Conservation (phyloP, 306 rosid genomes). For the Sindora glabra region DNA sequence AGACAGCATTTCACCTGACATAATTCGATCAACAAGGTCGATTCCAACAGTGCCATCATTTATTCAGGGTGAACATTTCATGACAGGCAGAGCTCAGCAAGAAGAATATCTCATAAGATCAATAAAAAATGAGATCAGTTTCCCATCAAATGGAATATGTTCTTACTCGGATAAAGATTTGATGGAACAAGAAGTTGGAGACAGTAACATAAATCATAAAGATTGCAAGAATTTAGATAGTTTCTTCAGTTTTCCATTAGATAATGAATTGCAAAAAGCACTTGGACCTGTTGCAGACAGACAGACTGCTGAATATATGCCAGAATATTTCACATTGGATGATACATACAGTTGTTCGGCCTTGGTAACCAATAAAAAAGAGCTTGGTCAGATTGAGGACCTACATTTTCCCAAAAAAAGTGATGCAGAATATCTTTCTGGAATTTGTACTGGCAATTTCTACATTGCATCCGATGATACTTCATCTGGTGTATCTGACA, state of each 20-base stretch:
- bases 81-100: slow-evolving; percentile 6
- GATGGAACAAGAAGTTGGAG: slow-evolving; percentile 31
- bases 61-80: slow-evolving; percentile 16
- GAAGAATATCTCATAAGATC: slow-evolving; percentile 19
- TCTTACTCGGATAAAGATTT: slow-evolving; percentile 18
- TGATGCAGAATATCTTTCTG: slow-evolving; percentile 36
- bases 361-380: slow-evolving; percentile 21
- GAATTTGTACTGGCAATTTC: slow-evolving; percentile 31
- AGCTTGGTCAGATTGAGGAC: slow-evolving; percentile 13
- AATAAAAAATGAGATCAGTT: slow-evolving; percentile 19
- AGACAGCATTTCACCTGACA: slow-evolving; percentile 8
- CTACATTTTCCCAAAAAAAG: slow-evolving; percentile 15
- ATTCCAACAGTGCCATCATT: slow-evolving; percentile 24
- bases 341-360: slow-evolving; percentile 32
- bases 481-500: slow-evolving; percentile 22
- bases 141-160: slow-evolving; percentile 15
- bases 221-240: slow-evolving; percentile 4
- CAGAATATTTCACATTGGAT: slow-evolving; percentile 16
- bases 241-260: slow-evolving; percentile 36
- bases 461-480: slow-evolving; percentile 35
- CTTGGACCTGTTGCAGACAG: slow-evolving; percentile 35
- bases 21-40: slow-evolving; percentile 9
- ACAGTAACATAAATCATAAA: slow-evolving; percentile 7
- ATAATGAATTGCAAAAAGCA: slow-evolving; percentile 52
- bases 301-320: slow-evolving; percentile 17